Evolutionary conservation across 164 flowering plant species (phyloP).

Genomic region (Paratinospora sagittata): DNA sequence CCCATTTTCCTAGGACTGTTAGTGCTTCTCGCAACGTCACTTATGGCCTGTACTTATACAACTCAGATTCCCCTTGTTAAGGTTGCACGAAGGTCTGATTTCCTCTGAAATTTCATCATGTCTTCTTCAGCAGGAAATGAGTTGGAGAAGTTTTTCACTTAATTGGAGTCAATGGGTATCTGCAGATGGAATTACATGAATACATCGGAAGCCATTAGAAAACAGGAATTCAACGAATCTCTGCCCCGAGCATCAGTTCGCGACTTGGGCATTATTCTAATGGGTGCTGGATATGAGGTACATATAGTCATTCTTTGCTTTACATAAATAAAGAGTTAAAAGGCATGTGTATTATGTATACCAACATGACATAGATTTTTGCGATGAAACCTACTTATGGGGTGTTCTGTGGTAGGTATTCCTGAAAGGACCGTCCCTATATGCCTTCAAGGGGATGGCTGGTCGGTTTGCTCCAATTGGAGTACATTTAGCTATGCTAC

Average conservation of each 20-base stretch:
- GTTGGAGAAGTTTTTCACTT: constrained; percentile 19
- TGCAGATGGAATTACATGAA: constrained; percentile 77
- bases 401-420: constrained; percentile 49
- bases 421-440: constrained; percentile 74
- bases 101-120: constrained; percentile 14
- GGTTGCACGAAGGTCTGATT: constrained; percentile 84
- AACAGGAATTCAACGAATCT: constrained; percentile 70
- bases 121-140: constrained; percentile 11
- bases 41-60: constrained; percentile 98
- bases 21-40: constrained; percentile 71
- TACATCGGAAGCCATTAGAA: constrained; percentile 62
- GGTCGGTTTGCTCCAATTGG: constrained; percentile 96
- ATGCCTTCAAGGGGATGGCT: constrained; percentile 91
- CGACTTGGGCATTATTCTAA: constrained; percentile 80
- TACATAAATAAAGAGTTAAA: neutral
- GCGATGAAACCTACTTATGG: too few species aligned
- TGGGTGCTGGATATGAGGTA: constrained; percentile 98
- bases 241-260: constrained; percentile 68
- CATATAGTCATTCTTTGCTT: neutral
- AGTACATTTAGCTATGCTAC: constrained; percentile 85
- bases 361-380: neutral
- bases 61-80: constrained; percentile 91
- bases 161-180: constrained; percentile 17
- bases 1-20: constrained; percentile 81
- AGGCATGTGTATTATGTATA: too few species aligned